These are phyloP conservation scores for Pholiota microspora DNA, from an alignment of 768 basidiomycete species.

Conservation along the genomic window DNA sequence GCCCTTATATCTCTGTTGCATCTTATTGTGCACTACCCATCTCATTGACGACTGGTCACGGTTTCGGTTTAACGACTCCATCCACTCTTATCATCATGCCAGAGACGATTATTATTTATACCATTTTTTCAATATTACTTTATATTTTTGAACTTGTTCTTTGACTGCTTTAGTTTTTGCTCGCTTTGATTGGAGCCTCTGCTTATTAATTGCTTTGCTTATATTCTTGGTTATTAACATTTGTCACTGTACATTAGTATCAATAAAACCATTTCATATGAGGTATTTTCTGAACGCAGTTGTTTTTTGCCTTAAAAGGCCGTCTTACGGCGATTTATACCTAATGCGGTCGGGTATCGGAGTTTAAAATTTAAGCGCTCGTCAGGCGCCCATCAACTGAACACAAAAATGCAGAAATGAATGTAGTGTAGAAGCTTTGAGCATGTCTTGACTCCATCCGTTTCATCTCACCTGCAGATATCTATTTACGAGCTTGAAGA, in stretches of 20 bases:
- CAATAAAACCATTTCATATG: background rate
- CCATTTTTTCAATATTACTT: background rate
- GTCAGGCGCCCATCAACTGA: background rate
- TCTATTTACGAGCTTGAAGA: background rate
- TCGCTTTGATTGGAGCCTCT: background rate
- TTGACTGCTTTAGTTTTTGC: background rate
- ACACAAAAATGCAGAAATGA: too few relatives aligned
- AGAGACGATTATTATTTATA: background rate
- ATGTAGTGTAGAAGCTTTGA: too few relatives aligned
- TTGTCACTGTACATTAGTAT: background rate
- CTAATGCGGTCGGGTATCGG: background rate
- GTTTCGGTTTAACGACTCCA: background rate
- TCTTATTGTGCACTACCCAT: background rate
- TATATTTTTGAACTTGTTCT: background rate
- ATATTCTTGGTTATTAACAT: background rate
- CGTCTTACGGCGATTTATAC: background rate
- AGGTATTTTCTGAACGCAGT: background rate
- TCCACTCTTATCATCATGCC: background rate
- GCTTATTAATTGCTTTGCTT: background rate
- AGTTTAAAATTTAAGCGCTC: background rate
- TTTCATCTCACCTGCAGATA: background rate
- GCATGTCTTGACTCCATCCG: background rate
- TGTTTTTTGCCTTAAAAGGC: too few relatives aligned
- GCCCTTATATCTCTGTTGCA: slow-evolving; percentile 2
- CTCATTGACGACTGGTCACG: background rate